Evolutionary conservation across 164 flowering plant genomes (phyloP).

Genomic region (Magnolia officinalis): DNA sequence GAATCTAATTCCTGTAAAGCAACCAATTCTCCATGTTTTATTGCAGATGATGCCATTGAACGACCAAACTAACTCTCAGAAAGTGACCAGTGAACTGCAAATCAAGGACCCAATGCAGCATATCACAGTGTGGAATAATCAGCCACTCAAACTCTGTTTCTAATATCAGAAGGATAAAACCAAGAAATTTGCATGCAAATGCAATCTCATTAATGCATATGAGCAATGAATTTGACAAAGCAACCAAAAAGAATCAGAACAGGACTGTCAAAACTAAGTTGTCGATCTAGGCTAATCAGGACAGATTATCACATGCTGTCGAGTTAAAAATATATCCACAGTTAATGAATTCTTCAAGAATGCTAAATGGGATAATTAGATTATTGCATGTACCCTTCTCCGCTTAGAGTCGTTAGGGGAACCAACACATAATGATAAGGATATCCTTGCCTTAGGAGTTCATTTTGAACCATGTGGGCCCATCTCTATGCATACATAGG

Average conservation of each 20-base stretch:
- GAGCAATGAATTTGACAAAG: not conserved
- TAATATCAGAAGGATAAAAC: not conserved
- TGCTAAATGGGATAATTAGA: no score
- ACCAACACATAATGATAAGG: no score
- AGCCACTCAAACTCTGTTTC: not conserved
- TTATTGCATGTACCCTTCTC: no score
- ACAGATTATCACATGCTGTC: not conserved
- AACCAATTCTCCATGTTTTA: slow-evolving; percentile 55
- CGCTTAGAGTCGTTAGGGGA: no score
- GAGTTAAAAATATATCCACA: not conserved
- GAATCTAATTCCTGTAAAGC: slow-evolving; percentile 48
- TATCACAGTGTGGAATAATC: not conserved
- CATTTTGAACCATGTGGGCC: no score
- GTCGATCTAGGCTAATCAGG: not conserved
- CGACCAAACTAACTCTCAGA: slow-evolving; percentile 2
- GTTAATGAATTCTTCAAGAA: no score
- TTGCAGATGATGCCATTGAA: slow-evolving; percentile 40
- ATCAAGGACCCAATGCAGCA: not conserved
- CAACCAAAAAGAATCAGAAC: not conserved
- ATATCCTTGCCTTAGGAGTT: no score
- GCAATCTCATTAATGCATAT: not conserved
- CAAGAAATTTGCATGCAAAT: not conserved
- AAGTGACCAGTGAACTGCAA: not conserved
- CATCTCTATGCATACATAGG: no score
- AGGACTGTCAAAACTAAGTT: not conserved